These are phyloP conservation scores for Penicillium sp. DNA, from an alignment of 2,329 filamentous ascomycete species.

Conservation along the genomic window DNA sequence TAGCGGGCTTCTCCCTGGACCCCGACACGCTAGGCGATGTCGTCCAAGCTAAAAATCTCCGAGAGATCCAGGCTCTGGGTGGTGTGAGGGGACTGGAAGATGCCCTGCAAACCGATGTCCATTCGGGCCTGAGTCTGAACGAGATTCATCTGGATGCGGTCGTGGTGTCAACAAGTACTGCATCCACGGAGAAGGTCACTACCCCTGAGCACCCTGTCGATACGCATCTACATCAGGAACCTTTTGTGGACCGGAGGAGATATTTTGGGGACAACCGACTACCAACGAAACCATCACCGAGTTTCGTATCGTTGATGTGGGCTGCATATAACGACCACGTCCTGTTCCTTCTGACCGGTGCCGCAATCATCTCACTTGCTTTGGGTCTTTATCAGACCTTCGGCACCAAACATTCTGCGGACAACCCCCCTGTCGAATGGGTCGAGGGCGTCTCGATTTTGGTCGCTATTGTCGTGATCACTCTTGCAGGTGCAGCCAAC, in stretches of 20 bases:
- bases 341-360: slow-evolving; percentile 66
- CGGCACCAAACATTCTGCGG: slow-evolving; percentile 21
- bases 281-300: slow-evolving; percentile 66
- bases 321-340: slow-evolving; percentile 79
- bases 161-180: neutral
- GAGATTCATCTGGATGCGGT: slow-evolving; percentile 58
- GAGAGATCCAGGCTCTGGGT: neutral
- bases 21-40: slow-evolving; percentile 1
- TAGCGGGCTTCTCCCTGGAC: neutral
- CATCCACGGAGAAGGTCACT: neutral
- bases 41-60: slow-evolving; percentile 2
- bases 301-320: slow-evolving; percentile 67
- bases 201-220: neutral
- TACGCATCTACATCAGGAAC: neutral
- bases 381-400: slow-evolving; percentile 63
- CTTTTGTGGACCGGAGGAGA: slow-evolving; percentile 56
- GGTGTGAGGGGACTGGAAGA: slow-evolving; percentile 64
- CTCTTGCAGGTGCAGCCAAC: slow-evolving; percentile 68
- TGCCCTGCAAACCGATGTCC: slow-evolving; percentile 61
- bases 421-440: slow-evolving; percentile 60
- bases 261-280: slow-evolving; percentile 66
- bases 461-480: slow-evolving; percentile 68
- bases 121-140: slow-evolving; percentile 63
- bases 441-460: slow-evolving; percentile 73
- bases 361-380: slow-evolving; percentile 69